Conservation (phyloP, 352 stramenopile genomes). For the Phytophthora litchii region DNA sequence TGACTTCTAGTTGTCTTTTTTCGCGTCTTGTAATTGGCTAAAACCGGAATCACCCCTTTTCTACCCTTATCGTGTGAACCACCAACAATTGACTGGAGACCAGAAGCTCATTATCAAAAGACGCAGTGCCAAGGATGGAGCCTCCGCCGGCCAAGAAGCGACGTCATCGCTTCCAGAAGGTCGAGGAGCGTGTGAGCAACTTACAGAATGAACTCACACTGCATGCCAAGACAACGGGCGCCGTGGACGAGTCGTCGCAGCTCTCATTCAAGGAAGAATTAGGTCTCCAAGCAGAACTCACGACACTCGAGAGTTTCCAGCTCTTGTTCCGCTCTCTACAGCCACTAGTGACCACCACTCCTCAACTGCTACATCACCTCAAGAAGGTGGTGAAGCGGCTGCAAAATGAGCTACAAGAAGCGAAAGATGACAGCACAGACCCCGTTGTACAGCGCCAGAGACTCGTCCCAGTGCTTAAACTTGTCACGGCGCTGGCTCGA, state of each 20-base stretch:
- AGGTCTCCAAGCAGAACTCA: constrained; percentile 78
- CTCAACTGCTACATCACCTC: constrained; percentile 83
- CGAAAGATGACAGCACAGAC: constrained; percentile 26
- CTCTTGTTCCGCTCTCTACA: constrained; percentile 69
- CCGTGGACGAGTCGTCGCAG: constrained; percentile 56
- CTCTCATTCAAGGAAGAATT: constrained; percentile 87
- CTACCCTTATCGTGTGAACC: constrained; percentile 1
- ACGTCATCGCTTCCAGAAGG: constrained; percentile 85
- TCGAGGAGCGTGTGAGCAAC: constrained; percentile 80
- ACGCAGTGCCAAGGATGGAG: constrained; percentile 24
- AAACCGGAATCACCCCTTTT: constrained; percentile 1
- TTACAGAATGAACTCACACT: constrained; percentile 83
- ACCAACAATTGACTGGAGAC: constrained; percentile 22
- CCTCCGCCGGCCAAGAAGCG: constrained; percentile 61
- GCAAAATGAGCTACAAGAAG: constrained; percentile 60
- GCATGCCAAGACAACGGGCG: constrained; percentile 78
- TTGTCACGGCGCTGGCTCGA: constrained; percentile 78
- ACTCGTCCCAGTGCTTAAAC: constrained; percentile 80
- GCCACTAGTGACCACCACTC: constrained; percentile 79
- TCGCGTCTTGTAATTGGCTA: background rate
- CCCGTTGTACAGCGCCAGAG: constrained; percentile 74
- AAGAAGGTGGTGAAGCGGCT: constrained; percentile 73
- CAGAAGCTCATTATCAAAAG: constrained; percentile 14
- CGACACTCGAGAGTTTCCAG: constrained; percentile 86
- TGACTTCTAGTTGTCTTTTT: constrained; percentile 4